A percentile compares a stretch with the other conserved stretches of the same genome.
These are phyloP conservation scores for Annulohypoxylon bovei DNA, from an alignment of 495 filamentous ascomycete genomes.

Conservation along the genomic window DNA sequence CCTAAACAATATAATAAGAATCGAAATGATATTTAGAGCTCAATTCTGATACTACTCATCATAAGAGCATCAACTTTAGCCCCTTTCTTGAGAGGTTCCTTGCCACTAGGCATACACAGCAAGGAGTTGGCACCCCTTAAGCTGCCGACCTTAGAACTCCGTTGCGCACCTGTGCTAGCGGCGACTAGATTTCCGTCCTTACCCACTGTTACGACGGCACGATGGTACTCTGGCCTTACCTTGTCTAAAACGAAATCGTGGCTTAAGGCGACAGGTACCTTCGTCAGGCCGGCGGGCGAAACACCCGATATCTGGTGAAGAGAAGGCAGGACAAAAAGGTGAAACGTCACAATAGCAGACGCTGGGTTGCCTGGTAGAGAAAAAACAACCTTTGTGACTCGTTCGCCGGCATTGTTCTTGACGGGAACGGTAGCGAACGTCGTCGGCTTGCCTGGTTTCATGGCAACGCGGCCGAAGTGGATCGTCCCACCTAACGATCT, in stretches of 20 bases:
- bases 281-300: conserved; percentile 71
- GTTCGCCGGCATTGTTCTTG: conserved; percentile 66
- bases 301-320: conserved; percentile 76
- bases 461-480: conserved; percentile 94
- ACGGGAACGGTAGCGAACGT: conserved; percentile 91
- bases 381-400: conserved; percentile 78
- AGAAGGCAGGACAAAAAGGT: conserved; percentile 91
- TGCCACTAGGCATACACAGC: conserved; percentile 72
- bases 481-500: conserved; percentile 89
- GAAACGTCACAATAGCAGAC: conserved; percentile 88
- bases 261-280: conserved; percentile 73
- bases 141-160: conserved; percentile 90
- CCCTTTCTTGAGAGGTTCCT: conserved; percentile 55
- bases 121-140: conserved; percentile 88
- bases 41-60: conserved; percentile 52
- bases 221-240: conserved; percentile 85
- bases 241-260: conserved; percentile 78
- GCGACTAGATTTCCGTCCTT: conserved; percentile 73
- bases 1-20: background rate
- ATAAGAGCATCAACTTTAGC: conserved; percentile 56
- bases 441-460: conserved; percentile 98
- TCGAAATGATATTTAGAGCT: background rate
- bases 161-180: conserved; percentile 85
- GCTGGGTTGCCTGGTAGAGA: conserved; percentile 95
- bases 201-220: conserved; percentile 71